Evolutionary conservation across 2,329 filamentous ascomycete genomes (phyloP).

Genomic region (Colletotrichum liriopes): DNA sequence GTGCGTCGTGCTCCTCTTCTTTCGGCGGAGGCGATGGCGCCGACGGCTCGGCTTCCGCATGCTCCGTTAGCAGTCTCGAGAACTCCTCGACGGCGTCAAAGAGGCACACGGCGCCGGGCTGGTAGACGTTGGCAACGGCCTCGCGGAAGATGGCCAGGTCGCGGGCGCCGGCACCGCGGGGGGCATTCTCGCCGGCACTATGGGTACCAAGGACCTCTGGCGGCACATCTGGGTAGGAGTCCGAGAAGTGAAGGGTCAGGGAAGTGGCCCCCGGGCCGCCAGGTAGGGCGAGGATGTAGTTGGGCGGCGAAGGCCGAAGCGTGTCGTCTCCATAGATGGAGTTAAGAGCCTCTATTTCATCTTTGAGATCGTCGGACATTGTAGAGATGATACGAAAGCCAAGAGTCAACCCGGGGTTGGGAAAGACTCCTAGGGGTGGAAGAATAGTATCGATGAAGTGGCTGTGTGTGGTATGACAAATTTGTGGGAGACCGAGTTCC

Average conservation of each 20-base stretch:
- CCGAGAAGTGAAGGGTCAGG: slow-evolving; percentile 78
- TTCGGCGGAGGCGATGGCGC: slow-evolving; percentile 1
- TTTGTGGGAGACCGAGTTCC: not conserved
- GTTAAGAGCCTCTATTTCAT: slow-evolving; percentile 87
- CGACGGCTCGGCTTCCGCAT: slow-evolving; percentile 35
- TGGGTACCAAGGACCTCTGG: slow-evolving; percentile 85
- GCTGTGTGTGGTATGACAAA: not conserved
- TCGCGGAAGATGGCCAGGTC: slow-evolving; percentile 79
- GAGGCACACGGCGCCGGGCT: slow-evolving; percentile 84
- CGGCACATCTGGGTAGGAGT: slow-evolving; percentile 80
- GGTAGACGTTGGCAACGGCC: slow-evolving; percentile 78
- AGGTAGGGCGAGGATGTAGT: slow-evolving; percentile 79
- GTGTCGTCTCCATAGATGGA: slow-evolving; percentile 85
- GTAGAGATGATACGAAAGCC: not conserved
- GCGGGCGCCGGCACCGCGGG: slow-evolving; percentile 79
- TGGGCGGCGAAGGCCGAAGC: slow-evolving; percentile 60
- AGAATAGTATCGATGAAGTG: not conserved
- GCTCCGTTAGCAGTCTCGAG: slow-evolving; percentile 42
- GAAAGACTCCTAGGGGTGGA: not conserved
- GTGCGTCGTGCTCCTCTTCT: slow-evolving; percentile 46
- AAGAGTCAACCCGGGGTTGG: no score
- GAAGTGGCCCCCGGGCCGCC: slow-evolving; percentile 68
- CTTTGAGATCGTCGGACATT: slow-evolving; percentile 54
- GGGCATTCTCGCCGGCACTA: slow-evolving; percentile 78
- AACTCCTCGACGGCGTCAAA: slow-evolving; percentile 92